Evolutionary conservation across 202 grass and related monocot genomes (phyloP).

Genomic region (Panicum virgatum): DNA sequence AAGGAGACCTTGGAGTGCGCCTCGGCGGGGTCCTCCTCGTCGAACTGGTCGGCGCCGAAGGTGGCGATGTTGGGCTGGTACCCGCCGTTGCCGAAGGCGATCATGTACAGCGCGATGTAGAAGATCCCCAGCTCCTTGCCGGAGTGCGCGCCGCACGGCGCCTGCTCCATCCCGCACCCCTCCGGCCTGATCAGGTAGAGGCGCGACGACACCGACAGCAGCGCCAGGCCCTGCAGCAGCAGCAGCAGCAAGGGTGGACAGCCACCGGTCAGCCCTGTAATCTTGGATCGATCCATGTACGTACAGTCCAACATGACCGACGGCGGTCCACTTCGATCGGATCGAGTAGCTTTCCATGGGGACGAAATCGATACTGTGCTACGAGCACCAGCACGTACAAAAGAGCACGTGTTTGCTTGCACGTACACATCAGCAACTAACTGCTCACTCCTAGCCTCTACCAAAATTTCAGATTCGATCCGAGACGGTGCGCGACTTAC

Average conservation of each 20-base stretch:
- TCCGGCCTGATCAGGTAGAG: conserved; percentile 65
- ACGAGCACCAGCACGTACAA: neutral
- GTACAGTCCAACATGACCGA: neutral
- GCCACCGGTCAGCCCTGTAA: neutral
- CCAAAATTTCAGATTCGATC: neutral
- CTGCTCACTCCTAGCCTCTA: neutral
- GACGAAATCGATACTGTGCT: conserved; percentile 10
- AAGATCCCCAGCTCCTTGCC: conserved; percentile 62
- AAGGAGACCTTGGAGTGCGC: conserved; percentile 84
- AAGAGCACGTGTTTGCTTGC: neutral
- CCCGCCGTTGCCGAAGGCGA: conserved; percentile 92
- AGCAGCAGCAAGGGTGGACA: neutral
- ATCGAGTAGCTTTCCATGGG: too few species aligned
- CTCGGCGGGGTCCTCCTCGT: conserved; percentile 65
- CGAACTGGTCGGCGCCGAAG: conserved; percentile 92
- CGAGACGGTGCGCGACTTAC: conserved; percentile 43
- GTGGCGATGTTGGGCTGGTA: conserved; percentile 93
- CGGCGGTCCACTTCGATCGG: too few species aligned
- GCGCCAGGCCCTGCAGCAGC: conserved; percentile 59
- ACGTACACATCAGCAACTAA: neutral
- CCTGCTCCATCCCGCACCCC: conserved; percentile 64
- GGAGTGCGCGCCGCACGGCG: conserved; percentile 55
- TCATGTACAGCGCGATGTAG: conserved; percentile 91
- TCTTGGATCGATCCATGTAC: neutral
- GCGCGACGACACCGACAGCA: conserved; percentile 70